Base-by-base conservation (phyloP, 2,329 filamentous ascomycete genomes). In the Fusarium equiseti region DNA sequence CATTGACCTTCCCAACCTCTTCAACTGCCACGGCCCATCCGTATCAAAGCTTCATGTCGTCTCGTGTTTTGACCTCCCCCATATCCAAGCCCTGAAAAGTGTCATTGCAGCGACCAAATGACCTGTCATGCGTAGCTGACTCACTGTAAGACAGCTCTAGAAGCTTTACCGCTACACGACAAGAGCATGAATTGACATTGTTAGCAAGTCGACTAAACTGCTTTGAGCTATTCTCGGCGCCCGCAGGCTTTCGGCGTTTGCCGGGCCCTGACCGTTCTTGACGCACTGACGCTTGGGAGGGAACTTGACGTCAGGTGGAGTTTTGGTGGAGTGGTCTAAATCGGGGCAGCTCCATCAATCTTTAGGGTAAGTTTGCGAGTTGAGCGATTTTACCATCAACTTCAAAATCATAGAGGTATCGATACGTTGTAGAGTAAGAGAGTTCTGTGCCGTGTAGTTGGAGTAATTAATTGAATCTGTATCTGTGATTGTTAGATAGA, bases 231-330 rank as follows among this genome's bases (percentile, higher is more conserved):
- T 26, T n/a, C 11, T n/a, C 24, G 32, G 32, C 50, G 50, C 50
- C 50, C 50, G 50, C 32, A 52, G 32, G 24, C 18, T n/a, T n/a
- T 52, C 50, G 50, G 50, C 24, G 32, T 42, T 52, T 24, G 16
- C 50, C 32, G 50, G 35, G 35, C 18, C 35, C 18, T 35, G 32
- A 35, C 22, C 32, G 49, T 52, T 40, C 38, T 40, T 9, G 8
- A 27, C 6, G 50, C 50, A 29, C 32, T 52, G 50, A 52, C 12
- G 9, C 7, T 38, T 27, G 22, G 12, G 12, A 13, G 9, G 27
- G 18, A 24, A 22, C 20, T 52, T 52, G 49, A 52, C 50, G 50
- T 52, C 50, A 52, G 16, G 49, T 52, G 49, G 49, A 51, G 31
- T 27, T 50, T 15, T 9, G 10, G 26, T 12, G 20, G 48, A 26